phyloP scores from a whole-genome alignment of 2,329 filamentous ascomycete species.

The Tolypocladium album region DNA sequence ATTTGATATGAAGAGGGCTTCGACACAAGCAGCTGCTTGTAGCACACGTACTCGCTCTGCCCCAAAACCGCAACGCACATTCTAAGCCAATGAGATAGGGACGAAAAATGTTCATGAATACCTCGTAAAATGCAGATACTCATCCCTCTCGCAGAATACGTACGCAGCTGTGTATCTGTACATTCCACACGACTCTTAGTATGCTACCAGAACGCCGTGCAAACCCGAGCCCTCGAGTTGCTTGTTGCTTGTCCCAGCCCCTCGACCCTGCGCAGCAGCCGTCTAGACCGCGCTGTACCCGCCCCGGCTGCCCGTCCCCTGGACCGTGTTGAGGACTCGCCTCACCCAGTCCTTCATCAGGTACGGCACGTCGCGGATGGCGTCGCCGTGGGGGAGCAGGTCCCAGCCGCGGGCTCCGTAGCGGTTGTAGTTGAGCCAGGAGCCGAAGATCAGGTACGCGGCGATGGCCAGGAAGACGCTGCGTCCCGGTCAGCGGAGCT shows the following conservation, averaged over 20 bases:
- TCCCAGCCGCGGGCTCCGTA: conserved; percentile 95
- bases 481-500: conserved; percentile 1
- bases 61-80: too few species aligned
- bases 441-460: conserved; percentile 91
- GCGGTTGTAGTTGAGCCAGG: conserved; percentile 97
- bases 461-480: conserved; percentile 79
- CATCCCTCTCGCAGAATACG: neutral
- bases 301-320: conserved; percentile 73
- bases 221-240: neutral
- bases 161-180: neutral
- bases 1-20: neutral
- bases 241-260: neutral
- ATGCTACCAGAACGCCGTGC: neutral
- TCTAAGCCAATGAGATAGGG: neutral
- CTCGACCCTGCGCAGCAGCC: neutral
- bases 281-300: conserved; percentile 85
- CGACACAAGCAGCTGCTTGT: neutral
- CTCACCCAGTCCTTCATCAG: conserved; percentile 81
- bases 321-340: conserved; percentile 70
- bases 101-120: neutral
- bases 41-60: neutral
- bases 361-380: conserved; percentile 85
- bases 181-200: neutral
- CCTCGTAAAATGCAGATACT: neutral
- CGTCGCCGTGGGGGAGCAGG: conserved; percentile 82